These are phyloP conservation scores for Phaseolus coccineus DNA, from an alignment of 331 rosid genomes.

Conservation along the genomic window DNA sequence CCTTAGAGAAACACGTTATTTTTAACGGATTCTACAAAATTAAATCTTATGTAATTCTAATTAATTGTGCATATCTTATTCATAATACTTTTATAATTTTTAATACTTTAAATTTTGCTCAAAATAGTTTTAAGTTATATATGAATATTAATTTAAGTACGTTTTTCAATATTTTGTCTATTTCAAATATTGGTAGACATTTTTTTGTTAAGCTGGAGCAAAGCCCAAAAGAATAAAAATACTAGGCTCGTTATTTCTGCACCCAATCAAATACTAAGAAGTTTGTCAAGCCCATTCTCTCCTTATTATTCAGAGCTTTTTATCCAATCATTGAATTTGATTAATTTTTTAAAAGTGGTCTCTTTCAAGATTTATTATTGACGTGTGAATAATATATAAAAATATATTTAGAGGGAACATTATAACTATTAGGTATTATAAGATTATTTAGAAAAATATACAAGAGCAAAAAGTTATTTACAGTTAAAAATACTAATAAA, in stretches of 20 bases:
- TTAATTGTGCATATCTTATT: neutral
- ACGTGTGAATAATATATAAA: too few species aligned
- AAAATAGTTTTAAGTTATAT: neutral
- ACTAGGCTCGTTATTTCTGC: neutral
- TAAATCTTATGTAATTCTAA: neutral
- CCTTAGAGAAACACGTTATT: too few species aligned
- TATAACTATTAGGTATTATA: too few species aligned
- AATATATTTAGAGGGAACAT: too few species aligned
- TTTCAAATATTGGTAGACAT: neutral
- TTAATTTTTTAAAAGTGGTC: neutral
- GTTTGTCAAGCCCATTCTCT: neutral
- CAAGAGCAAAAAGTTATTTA: neutral
- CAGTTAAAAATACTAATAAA: neutral
- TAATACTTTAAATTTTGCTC: neutral
- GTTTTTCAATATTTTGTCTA: neutral
- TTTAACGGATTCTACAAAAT: too few species aligned
- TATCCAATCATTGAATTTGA: neutral
- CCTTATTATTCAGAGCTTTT: neutral
- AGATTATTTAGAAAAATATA: too few species aligned
- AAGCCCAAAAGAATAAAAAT: neutral
- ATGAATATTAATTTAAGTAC: too few species aligned
- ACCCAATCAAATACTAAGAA: too few species aligned
- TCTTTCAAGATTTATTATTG: too few species aligned
- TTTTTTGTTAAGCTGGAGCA: neutral
- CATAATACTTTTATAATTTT: neutral